Evolutionary conservation across 2,329 filamentous ascomycete genomes (phyloP).

Genomic region (Alternaria alternata): DNA sequence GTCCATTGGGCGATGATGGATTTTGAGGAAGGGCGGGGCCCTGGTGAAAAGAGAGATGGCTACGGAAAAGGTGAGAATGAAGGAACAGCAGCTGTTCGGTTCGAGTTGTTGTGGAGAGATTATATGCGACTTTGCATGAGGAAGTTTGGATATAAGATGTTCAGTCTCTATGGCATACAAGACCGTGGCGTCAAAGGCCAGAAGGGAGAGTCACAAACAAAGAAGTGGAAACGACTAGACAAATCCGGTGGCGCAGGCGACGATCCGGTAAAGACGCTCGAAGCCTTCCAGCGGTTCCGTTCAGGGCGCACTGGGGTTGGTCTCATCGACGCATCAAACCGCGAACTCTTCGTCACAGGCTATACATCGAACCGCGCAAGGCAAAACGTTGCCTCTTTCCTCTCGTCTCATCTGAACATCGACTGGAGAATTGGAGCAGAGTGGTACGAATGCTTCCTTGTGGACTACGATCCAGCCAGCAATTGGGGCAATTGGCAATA

Average conservation of each 20-base stretch:
- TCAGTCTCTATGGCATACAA: constrained; percentile 70
- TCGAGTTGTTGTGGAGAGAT: constrained; percentile 78
- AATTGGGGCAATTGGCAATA: constrained; percentile 91
- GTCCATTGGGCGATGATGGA: constrained; percentile 73
- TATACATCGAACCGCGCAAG: constrained; percentile 80
- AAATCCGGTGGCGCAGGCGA: constrained; percentile 49
- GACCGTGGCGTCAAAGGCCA: constrained; percentile 29
- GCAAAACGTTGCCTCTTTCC: constrained; percentile 78
- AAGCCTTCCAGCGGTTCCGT: constrained; percentile 65
- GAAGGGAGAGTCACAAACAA: constrained; percentile 52
- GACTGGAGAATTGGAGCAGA: constrained; percentile 85
- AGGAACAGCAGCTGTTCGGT: constrained; percentile 73
- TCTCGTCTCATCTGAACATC: constrained; percentile 75
- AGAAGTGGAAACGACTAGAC: constrained; percentile 43
- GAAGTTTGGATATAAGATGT: constrained; percentile 73
- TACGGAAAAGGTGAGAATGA: constrained; percentile 76
- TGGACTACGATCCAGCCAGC: constrained; percentile 78
- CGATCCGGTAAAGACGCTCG: constrained; percentile 52
- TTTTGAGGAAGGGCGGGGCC: constrained; percentile 70
- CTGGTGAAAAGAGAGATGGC: constrained; percentile 51
- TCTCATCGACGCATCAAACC: constrained; percentile 78
- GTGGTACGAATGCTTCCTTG: constrained; percentile 79
- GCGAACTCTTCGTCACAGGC: constrained; percentile 77
- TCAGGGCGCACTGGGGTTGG: constrained; percentile 76
- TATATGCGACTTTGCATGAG: constrained; percentile 80